Base-by-base conservation (phyloP, 345 rosid species). In the Acer negundo region DNA sequence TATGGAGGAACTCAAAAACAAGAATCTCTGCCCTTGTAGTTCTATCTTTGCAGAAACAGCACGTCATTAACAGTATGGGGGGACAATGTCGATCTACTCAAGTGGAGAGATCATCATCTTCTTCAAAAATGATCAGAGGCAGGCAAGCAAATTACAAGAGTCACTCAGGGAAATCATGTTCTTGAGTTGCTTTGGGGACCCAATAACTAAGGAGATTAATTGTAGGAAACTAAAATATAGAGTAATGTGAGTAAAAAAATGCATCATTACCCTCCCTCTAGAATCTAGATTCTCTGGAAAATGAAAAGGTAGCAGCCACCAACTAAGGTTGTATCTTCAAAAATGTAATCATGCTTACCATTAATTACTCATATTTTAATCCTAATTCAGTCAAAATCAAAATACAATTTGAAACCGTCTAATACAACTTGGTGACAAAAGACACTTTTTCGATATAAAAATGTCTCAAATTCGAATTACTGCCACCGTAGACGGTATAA, bases 171-270 rank as follows among this genome's bases (percentile, higher is more conserved):
- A 8, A 53, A 67, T 75, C 59, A 42, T 44, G 73, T 46, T 16
- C 31, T 26, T 69, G 74, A 76, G 68, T 59, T 58, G 61, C 44
- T 4, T 6, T 44, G 79, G 74, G 73, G 79, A 58, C 74, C 79
- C 67, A 67, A 49, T 12, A 49, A 76, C 51, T 76, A 56, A 4
- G 38, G 71, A 49, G 22, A 19, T 49, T 49, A 3, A 13, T 35
- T 35, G 38, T 35, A 35, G 15, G 15, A 3, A 49, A 49, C 13
- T 15, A 13, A 11, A 42, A 49, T 2, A 49, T 49, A 13, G 19
- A 49, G 4, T 49, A 49, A 3, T 12, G 16, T 49, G 53, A 49
- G 19, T 49, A 11, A 7, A 2, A 42, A 13, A 49, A 49, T 3
- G 55, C 55, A 13, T 49, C 55, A 49, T 15, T 49, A 11, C 16